These are phyloP conservation scores for Citrullus mucosospermus DNA, from an alignment of 306 rosid species.

Conservation along the genomic window DNA sequence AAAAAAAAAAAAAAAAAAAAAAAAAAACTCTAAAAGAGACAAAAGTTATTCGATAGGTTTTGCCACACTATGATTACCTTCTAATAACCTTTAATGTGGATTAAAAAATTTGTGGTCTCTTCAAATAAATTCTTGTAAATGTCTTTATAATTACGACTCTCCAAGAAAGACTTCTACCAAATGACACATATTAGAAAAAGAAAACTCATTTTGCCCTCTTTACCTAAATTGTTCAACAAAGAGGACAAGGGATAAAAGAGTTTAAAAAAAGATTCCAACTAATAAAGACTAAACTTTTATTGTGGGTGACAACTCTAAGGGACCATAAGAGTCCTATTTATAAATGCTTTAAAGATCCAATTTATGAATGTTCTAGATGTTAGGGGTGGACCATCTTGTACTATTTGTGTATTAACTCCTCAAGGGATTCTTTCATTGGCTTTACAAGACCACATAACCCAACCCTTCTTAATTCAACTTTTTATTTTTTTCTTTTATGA, in stretches of 20 bases:
- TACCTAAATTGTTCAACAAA: neutral
- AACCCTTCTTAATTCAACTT: neutral
- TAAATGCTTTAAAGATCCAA: neutral
- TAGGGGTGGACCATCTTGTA: neutral
- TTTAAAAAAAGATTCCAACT: neutral
- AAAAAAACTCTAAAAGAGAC: too few relatives aligned
- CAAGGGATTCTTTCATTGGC: neutral
- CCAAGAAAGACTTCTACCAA: neutral
- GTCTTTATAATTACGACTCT: too few relatives aligned
- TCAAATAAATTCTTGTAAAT: neutral
- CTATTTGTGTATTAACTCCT: neutral
- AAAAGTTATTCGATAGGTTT: too few relatives aligned
- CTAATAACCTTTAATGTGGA: neutral
- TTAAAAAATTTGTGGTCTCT: neutral
- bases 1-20: too few relatives aligned
- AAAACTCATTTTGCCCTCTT: neutral
- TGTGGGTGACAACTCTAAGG: neutral
- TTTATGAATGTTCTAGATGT: neutral
- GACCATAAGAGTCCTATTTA: neutral
- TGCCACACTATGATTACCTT: neutral
- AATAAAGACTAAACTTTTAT: neutral
- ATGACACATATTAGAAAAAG: neutral
- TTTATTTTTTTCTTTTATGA: too few relatives aligned
- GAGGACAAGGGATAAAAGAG: neutral
- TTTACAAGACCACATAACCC: neutral